Evolutionary conservation across 164 flowering plant genomes (phyloP), one percentile per base, ranked within the genome.

Genomic region (Magnolia kwangsiensis): DNA sequence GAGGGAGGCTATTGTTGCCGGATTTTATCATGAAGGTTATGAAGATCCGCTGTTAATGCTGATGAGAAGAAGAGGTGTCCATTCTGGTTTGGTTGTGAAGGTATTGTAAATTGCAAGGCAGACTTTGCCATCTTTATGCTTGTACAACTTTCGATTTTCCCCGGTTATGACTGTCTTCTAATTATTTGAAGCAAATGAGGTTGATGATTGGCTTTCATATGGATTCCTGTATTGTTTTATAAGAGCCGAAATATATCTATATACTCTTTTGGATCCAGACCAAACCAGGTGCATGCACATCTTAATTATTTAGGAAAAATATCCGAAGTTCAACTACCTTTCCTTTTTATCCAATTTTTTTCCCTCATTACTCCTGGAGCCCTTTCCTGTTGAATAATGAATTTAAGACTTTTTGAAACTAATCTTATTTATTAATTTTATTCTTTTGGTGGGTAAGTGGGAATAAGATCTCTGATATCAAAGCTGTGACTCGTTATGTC

Each of bases 31-130:
- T 69, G 95, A 85, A 82, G 98, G 95, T 74, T 96, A 88, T 86
- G 96, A 94, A 81, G 96, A 89, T 77, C 83, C 95, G 63, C 74
- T 94, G 71, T 78, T 96, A 79, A 95, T 94, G 97, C 98, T 96
- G 76, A 96, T 96, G 98, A 92, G 89, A 83, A 88, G 98, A 92
- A 91, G 98, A 88, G 96, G 95, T 78, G 92, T 95, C 70, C 92
- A 95, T 82, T 85, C 98, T 67, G 99, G 99, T 76, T 83, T 96
- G 81, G 99, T 96, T 77, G 92, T 96, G 75, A 96, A 96, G 98
- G 98, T 96, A 68, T 45, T 16, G 51, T 37, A 29, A 68, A 24
- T 68, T 55, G 16, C 50, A 64, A n/a, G 16, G 67, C 19, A 13
- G 67, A 64, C 24, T n/a, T 64, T 5, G 4, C 19, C 24, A 8